These are phyloP conservation scores for Chalciporus piperatus DNA, from an alignment of 768 basidiomycete genomes.

Conservation along the genomic window DNA sequence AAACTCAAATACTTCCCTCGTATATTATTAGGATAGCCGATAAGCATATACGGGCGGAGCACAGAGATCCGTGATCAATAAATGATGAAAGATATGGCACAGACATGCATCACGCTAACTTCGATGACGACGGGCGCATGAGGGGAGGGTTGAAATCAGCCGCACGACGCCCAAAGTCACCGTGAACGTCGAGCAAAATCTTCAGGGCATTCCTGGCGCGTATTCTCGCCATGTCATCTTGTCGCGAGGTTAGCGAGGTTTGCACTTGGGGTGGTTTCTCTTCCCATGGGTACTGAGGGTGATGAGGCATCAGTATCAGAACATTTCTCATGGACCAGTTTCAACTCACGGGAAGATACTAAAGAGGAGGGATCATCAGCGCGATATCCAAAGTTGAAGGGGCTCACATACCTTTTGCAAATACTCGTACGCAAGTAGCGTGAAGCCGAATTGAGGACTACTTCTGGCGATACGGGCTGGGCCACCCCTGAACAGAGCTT, in stretches of 20 bases:
- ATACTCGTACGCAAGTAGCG: constrained; percentile 77
- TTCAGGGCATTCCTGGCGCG: constrained; percentile 95
- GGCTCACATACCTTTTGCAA: constrained; percentile 53
- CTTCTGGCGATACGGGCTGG: constrained; percentile 83
- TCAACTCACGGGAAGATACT: constrained; percentile 34
- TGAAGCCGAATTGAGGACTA: constrained; percentile 94
- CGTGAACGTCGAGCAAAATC: constrained; percentile 84
- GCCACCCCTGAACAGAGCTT: constrained; percentile 89
- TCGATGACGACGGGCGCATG: constrained; percentile 17
- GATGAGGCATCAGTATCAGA: constrained; percentile 3
- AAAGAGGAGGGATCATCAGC: background rate
- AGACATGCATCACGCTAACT: constrained; percentile 14
- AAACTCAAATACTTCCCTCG: constrained; percentile 4
- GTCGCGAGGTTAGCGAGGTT: constrained; percentile 65
- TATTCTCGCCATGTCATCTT: constrained; percentile 83
- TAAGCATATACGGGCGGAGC: constrained; percentile 12
- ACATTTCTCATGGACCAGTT: background rate
- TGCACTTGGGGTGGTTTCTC: constrained; percentile 64
- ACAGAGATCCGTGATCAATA: background rate
- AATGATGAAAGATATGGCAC: background rate
- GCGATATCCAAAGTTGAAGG: background rate
- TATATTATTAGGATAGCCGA: constrained; percentile 18
- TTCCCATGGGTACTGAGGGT: constrained; percentile 75
- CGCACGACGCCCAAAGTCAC: constrained; percentile 75
- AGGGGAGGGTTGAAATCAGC: constrained; percentile 32